phyloP scores from a whole-genome alignment of 2,329 filamentous ascomycete species.

The Aspergillus bombycis region DNA sequence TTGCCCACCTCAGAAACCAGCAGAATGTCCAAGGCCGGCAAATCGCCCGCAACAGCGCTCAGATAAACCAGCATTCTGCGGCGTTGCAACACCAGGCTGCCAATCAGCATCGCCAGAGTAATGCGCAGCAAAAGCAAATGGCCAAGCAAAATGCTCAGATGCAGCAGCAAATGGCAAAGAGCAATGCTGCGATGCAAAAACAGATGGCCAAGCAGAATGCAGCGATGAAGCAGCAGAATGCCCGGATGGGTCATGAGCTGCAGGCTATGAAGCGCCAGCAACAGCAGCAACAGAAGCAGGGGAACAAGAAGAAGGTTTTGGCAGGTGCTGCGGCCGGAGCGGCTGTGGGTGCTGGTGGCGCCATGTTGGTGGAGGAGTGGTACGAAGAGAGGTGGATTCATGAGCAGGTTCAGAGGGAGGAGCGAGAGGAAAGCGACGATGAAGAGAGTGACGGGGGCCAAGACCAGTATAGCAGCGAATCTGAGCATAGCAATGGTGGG shows the following conservation, averaged over 20 bases:
- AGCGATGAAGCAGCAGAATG: background rate
- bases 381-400: background rate
- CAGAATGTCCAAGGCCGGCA: conserved; percentile 1
- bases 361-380: background rate
- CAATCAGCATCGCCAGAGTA: background rate
- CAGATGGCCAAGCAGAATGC: conserved; percentile 2
- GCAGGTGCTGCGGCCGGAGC: conserved; percentile 1
- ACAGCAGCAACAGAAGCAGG: background rate
- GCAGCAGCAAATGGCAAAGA: background rate
- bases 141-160: background rate
- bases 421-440: background rate
- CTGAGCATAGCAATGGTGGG: background rate
- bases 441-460: background rate
- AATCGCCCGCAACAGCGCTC: conserved; percentile 2
- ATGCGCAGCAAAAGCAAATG: background rate
- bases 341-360: background rate
- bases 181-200: background rate
- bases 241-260: background rate
- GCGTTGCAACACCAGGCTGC: conserved; percentile 1
- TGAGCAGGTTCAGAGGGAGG: background rate
- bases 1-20: background rate
- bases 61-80: conserved; percentile 1
- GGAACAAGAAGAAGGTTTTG: background rate
- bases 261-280: conserved; percentile 2
- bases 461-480: background rate